Evolutionary conservation across 805 yeast genomes (phyloP), one percentile per base, ranked within the genome.

Genomic region (Candida suzukii): DNA sequence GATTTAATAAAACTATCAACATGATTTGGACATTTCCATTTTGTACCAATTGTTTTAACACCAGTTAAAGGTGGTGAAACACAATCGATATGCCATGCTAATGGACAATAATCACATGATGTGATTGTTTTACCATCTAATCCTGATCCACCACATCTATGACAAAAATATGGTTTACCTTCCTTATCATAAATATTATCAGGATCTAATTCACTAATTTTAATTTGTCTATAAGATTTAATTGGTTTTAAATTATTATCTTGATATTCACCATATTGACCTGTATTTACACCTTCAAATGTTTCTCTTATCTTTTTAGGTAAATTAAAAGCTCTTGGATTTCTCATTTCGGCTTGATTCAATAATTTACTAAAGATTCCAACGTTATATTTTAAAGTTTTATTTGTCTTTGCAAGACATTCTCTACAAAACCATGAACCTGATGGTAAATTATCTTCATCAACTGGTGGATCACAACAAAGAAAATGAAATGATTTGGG

Each of bases 1-100:
- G 67, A 49, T 25, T 69, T 69, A n/a, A 70, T 47, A 19, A 75
- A 58, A 33, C 61, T 67, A 37, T 74, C 83, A 18, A 78, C 76
- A 63, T 88, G 97, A 50, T 84, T 82, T 2, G 96, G 98, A 60
- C 96, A 93, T 64, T 76, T 80, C 98, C 96, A 91, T 58, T 81
- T 85, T 35, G 70, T 69, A 2, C 93, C 95, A 35, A 85, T 57
- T 32, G 82, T 78, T 52, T 87, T 86, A 17, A 82, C 76, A 6
- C 82, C 68, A 14, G 86, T 71, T 50, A 87, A 64, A 1, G 96
- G 95, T 1, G 86, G 84, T 39, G 73, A 69, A 14, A 90, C 61
- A 60, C 98, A 90, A 61, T 91, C 96, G 37, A 90, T 61, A 63
- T 90, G 98, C 95, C 95, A 90, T 16, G 80, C 73, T 3, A 83